A percentile compares a stretch with the other conserved stretches of the same genome.
Evolutionary conservation across 306 rosid genomes (phyloP).

Genomic region (Begonia loranthoides): DNA sequence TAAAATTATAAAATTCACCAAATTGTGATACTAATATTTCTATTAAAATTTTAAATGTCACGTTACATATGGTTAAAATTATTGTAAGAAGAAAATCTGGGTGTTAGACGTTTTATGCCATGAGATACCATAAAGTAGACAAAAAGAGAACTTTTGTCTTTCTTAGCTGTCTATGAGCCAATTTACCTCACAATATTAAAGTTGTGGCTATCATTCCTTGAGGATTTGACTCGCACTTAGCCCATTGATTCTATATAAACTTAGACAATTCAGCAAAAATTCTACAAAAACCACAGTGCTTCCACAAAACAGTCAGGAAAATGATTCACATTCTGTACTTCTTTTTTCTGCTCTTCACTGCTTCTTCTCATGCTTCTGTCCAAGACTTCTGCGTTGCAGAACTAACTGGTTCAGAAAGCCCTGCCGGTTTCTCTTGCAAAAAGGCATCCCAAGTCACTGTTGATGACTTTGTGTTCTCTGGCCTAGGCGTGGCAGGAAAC

Average conservation of each 20-base stretch:
- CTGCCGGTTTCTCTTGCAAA: constrained; percentile 58
- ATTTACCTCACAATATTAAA: background rate
- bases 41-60: too few species aligned
- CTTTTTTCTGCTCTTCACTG: constrained; percentile 29
- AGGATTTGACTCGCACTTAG: background rate
- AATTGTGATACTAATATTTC: too few species aligned
- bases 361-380: constrained; percentile 28
- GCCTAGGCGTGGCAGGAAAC: constrained; percentile 35
- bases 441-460: constrained; percentile 24
- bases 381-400: constrained; percentile 70
- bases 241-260: constrained; percentile 11
- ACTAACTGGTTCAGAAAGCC: constrained; percentile 33
- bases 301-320: background rate
- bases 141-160: too few species aligned
- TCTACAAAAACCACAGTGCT: constrained; percentile 11
- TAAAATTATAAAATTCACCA: too few species aligned
- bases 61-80: too few species aligned
- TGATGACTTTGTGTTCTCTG: constrained; percentile 39
- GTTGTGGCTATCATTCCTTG: constrained; percentile 13
- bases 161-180: too few species aligned
- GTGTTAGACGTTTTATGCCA: too few species aligned
- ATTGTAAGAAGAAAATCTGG: too few species aligned
- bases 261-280: constrained; percentile 3
- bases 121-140: too few species aligned
- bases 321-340: constrained; percentile 42